These are phyloP conservation scores for Brachypodium distachyon DNA, from an alignment of 202 grass and related monocot species.

Conservation along the genomic window DNA sequence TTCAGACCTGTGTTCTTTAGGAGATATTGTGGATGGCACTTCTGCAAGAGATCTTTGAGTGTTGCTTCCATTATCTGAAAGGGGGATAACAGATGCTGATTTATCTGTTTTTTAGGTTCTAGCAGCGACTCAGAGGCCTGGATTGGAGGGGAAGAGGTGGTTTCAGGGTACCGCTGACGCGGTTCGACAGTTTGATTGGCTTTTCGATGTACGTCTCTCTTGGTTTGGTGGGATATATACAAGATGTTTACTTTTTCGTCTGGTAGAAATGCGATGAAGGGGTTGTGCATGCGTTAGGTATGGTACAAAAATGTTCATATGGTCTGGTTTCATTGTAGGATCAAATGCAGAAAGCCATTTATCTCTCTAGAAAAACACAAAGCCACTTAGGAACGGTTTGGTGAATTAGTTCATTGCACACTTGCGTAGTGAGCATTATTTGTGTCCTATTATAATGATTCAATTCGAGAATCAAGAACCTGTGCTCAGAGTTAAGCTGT, in stretches of 20 bases:
- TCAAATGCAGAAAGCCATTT: neutral
- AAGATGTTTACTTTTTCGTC: neutral
- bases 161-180: slow-evolving; percentile 90
- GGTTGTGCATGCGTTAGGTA: neutral
- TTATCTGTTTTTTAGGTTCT: slow-evolving; percentile 37
- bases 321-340: neutral
- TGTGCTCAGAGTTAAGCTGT: neutral
- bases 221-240: neutral
- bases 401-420: neutral
- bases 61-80: neutral
- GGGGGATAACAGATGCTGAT: neutral
- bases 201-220: slow-evolving; percentile 63
- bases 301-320: neutral
- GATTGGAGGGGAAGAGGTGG: slow-evolving; percentile 68
- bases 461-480: neutral
- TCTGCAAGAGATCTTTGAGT: neutral
- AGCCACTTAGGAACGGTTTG: neutral
- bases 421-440: neutral
- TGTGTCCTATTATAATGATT: neutral
- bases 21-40: too few species aligned
- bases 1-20: neutral
- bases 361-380: neutral
- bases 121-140: slow-evolving; percentile 75
- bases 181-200: slow-evolving; percentile 81
- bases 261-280: neutral